Evolutionary conservation across 2,329 filamentous ascomycete species (phyloP).

Genomic region (Elsinoe necatrix): DNA sequence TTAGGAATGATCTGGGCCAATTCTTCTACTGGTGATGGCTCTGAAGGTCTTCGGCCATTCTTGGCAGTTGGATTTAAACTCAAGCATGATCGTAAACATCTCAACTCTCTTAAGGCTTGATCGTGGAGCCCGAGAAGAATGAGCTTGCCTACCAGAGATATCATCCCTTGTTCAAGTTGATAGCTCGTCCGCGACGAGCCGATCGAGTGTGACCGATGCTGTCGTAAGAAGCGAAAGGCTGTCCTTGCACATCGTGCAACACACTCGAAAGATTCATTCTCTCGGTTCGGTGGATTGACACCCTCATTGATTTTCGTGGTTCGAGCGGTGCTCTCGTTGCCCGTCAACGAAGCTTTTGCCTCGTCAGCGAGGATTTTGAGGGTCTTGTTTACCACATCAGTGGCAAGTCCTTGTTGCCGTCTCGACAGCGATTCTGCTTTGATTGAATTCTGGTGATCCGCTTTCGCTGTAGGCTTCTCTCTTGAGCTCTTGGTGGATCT

Average conservation of each 20-base stretch:
- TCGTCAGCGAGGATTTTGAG: slow-evolving; percentile 62
- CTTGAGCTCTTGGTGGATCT: neutral
- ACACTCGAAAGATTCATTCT: neutral
- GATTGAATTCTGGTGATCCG: slow-evolving; percentile 24
- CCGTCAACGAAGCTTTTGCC: slow-evolving; percentile 2
- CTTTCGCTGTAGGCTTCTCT: neutral
- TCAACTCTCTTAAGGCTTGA: slow-evolving; percentile 60
- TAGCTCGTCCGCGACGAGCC: slow-evolving; percentile 48
- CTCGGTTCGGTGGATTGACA: neutral
- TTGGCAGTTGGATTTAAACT: slow-evolving; percentile 54
- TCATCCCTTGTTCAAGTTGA: slow-evolving; percentile 66
- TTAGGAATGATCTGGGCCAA: slow-evolving; percentile 7
- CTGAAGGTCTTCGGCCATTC: slow-evolving; percentile 15
- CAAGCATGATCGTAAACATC: neutral
- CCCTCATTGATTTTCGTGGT: neutral
- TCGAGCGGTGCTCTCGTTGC: slow-evolving; percentile 16
- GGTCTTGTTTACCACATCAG: slow-evolving; percentile 62
- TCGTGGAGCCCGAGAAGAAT: slow-evolving; percentile 56
- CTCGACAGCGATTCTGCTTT: slow-evolving; percentile 39
- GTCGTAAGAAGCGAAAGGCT: slow-evolving; percentile 57
- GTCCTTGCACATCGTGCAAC: slow-evolving; percentile 58
- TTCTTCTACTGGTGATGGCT: neutral
- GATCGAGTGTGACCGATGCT: slow-evolving; percentile 43
- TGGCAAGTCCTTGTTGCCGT: slow-evolving; percentile 60
- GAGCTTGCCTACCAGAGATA: slow-evolving; percentile 59